Base-by-base conservation (phyloP, 805 yeast species). In the Metschnikowia kunwiensis region DNA sequence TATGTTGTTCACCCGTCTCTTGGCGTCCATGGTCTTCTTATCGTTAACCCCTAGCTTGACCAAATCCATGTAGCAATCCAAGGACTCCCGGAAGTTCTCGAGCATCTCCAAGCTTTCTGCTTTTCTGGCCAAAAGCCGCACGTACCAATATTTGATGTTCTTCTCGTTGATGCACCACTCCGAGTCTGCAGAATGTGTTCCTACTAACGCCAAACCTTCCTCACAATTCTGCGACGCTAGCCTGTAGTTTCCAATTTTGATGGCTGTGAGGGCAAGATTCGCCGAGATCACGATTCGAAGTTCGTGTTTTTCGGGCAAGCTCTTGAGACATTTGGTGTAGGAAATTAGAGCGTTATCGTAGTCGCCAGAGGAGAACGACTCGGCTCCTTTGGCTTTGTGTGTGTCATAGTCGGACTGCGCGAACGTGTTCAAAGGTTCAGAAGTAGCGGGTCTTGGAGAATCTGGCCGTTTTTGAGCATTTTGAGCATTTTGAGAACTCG, bases 41-140 rank as follows among this genome's bases (percentile, higher is more conserved):
- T 78, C 75, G 2, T 80, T 74, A 16, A 75, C 75, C 0, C 95
- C 95, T 24, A 54, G 42, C 41, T 78, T 75, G 12, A 93, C 70
- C 33, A 89, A 67, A 22, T 65, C 57, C 40, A 72, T 74, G 68
- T 87, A 91, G 5, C 75, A 55, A 0, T 59, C 66, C 17, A 85
- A 65, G 0, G 97, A 82, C 5, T 73, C 80, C 37, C 69, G 55
- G 58, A 72, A 86, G 47, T 73, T 74, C 51, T 93, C 99, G 35
- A 79, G 52, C 57, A 78, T 78, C 60, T 93, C 99, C 26, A 80
- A 68, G 2, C 91, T 81, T 53, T 93, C 97, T 0, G 96, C 97
- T 44, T 77, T 76, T 42, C 82, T 77, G 2, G 75, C 61, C 32
- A 78, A 57, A 12, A 91, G 67, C 57, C 87, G 89, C 16, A 74